These are phyloP conservation scores for Phytophthora fragariaefolia DNA, from an alignment of 352 stramenopile species.

Conservation along the genomic window DNA sequence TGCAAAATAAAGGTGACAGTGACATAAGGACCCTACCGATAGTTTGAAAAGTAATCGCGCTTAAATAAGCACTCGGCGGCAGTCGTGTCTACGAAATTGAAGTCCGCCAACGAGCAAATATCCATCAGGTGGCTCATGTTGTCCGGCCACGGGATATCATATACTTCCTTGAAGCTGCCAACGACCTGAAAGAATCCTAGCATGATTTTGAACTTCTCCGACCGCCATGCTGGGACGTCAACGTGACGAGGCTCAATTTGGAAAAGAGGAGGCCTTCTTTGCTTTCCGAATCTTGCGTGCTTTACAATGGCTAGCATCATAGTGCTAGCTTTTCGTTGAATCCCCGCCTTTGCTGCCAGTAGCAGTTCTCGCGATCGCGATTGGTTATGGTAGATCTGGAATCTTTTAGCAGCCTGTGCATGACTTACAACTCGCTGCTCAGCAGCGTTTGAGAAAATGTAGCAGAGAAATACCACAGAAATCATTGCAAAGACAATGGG, in stretches of 20 bases:
- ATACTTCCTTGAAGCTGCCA: slow-evolving; percentile 74
- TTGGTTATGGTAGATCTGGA: slow-evolving; percentile 50
- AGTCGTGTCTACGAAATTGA: slow-evolving; percentile 72
- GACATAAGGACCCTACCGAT: slow-evolving; percentile 33
- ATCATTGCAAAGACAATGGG: slow-evolving; percentile 44
- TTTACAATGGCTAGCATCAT: slow-evolving; percentile 24
- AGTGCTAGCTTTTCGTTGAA: slow-evolving; percentile 6
- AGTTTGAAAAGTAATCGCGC: slow-evolving; percentile 73
- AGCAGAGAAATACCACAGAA: slow-evolving; percentile 45
- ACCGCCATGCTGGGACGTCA: slow-evolving; percentile 41
- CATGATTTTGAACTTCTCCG: slow-evolving; percentile 85
- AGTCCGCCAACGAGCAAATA: slow-evolving; percentile 71
- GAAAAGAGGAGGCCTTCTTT: slow-evolving; percentile 38
- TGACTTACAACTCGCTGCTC: slow-evolving; percentile 62
- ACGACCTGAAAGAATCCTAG: slow-evolving; percentile 82
- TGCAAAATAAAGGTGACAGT: background rate
- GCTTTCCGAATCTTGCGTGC: slow-evolving; percentile 5
- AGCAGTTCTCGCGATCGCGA: slow-evolving; percentile 31
- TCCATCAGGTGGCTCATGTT: slow-evolving; percentile 69
- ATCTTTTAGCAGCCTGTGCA: slow-evolving; percentile 57
- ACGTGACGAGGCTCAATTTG: slow-evolving; percentile 38
- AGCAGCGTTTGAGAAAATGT: slow-evolving; percentile 54
- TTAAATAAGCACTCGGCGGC: slow-evolving; percentile 70
- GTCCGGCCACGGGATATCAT: slow-evolving; percentile 74
- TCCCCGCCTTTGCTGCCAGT: slow-evolving; percentile 21